Evolutionary conservation across 2,329 filamentous ascomycete genomes (phyloP).

Genomic region (Coniochaeta sp.): DNA sequence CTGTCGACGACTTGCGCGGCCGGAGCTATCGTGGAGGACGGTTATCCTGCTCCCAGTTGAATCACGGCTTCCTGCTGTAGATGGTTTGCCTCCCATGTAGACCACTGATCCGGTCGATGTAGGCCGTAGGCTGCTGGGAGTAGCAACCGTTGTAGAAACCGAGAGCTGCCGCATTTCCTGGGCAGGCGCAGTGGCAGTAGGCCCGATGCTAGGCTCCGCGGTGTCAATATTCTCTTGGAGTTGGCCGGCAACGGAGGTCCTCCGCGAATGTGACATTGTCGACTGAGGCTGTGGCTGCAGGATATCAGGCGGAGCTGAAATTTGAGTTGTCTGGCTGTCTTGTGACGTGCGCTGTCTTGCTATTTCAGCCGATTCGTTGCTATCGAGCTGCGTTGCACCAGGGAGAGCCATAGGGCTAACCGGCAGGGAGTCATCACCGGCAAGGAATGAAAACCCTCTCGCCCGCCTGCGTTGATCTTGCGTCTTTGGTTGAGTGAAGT

Average conservation of each 20-base stretch:
- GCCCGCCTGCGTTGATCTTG: neutral
- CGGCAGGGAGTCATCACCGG: neutral
- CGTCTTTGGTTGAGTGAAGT: neutral
- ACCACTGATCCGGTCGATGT: conserved; percentile 4
- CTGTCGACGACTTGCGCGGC: neutral
- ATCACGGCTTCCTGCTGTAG: neutral
- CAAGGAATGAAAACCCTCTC: neutral
- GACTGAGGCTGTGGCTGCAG: neutral
- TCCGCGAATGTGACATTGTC: neutral
- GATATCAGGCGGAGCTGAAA: neutral
- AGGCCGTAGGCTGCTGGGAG: neutral
- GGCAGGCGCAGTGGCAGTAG: neutral
- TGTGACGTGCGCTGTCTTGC: neutral
- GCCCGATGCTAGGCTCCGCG: neutral
- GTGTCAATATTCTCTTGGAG: neutral
- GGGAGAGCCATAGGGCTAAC: neutral
- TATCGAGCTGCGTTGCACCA: neutral
- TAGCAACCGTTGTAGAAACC: neutral
- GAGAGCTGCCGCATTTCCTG: neutral
- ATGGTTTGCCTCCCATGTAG: neutral
- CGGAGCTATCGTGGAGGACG: neutral
- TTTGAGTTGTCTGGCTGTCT: neutral
- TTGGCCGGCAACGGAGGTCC: neutral
- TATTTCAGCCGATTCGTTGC: neutral
- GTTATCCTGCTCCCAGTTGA: neutral